Evolutionary conservation across 108 stramenopile genomes (phyloP).

Genomic region (Epithemia pelagica): DNA sequence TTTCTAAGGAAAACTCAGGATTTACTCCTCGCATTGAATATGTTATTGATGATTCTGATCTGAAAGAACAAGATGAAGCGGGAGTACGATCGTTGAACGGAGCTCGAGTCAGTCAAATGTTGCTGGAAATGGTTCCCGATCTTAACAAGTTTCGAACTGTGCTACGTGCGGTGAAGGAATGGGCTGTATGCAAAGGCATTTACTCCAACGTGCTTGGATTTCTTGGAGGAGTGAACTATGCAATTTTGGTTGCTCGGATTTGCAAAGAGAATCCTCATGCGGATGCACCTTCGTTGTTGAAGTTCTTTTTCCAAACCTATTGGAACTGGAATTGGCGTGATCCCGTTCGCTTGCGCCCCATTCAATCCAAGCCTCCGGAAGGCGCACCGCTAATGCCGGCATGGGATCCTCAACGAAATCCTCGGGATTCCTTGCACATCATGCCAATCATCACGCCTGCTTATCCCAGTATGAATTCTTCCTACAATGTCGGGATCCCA

Average conservation of each 20-base stretch:
- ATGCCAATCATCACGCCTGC: constrained; percentile 98
- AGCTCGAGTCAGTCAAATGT: constrained; percentile 86
- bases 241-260: constrained; percentile 86
- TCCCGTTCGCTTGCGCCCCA: constrained; percentile 22
- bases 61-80: constrained; percentile 65
- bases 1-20: neutral
- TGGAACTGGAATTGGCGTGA: constrained; percentile 80
- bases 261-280: constrained; percentile 65
- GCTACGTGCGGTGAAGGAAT: constrained; percentile 80
- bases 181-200: constrained; percentile 85
- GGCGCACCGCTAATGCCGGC: constrained; percentile 32
- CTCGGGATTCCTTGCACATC: constrained; percentile 62
- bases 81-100: constrained; percentile 89
- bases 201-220: constrained; percentile 94
- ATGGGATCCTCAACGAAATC: constrained; percentile 75
- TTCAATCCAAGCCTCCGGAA: constrained; percentile 13
- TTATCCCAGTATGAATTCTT: constrained; percentile 94
- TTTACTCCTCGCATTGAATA: constrained; percentile 14
- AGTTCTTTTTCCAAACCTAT: constrained; percentile 71
- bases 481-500: constrained; percentile 89
- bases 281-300: constrained; percentile 44
- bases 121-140: constrained; percentile 51
- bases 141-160: constrained; percentile 55
- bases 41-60: constrained; percentile 31
- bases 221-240: constrained; percentile 94